Conservation (phyloP, 75 land plant species). For the Pinus albicaulis region DNA sequence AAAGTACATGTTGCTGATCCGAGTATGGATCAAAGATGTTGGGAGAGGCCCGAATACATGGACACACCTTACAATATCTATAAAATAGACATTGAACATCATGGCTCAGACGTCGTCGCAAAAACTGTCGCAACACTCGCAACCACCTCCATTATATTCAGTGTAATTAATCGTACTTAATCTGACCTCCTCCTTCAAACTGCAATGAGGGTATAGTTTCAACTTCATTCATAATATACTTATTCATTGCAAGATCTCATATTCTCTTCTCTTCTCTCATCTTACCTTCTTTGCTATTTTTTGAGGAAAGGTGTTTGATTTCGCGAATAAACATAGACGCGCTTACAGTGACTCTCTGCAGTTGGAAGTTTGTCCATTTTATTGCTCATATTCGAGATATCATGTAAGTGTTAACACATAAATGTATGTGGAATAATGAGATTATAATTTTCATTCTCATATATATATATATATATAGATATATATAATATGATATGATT, state of each 20-base stretch:
- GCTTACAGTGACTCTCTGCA: slow-evolving; percentile 73
- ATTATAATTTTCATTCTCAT: too few species aligned
- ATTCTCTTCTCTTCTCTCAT: neutral
- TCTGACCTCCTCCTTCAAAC: slow-evolving; percentile 28
- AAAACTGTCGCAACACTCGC: slow-evolving; percentile 87
- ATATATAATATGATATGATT: too few species aligned
- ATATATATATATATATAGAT: too few species aligned
- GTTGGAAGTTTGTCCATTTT: slow-evolving; percentile 80
- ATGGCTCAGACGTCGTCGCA: slow-evolving; percentile 74
- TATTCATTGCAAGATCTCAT: neutral
- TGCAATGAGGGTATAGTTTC: slow-evolving; percentile 18
- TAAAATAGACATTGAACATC: slow-evolving; percentile 36
- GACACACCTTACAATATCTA: slow-evolving; percentile 57
- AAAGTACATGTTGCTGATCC: slow-evolving; percentile 63
- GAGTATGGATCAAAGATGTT: slow-evolving; percentile 61
- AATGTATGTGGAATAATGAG: too few species aligned
- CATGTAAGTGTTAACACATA: slow-evolving; percentile 21
- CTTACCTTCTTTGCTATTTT: neutral
- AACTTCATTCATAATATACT: too few species aligned
- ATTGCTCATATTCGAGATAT: slow-evolving; percentile 90
- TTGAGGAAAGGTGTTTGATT: slow-evolving; percentile 39
- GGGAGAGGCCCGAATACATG: slow-evolving; percentile 93
- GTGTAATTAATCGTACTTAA: slow-evolving; percentile 28
- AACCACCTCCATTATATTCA: slow-evolving; percentile 73
- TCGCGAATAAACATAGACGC: slow-evolving; percentile 70